phyloP scores from a whole-genome alignment of 805 yeast genomes.

The Debaryomyces hansenii region DNA sequence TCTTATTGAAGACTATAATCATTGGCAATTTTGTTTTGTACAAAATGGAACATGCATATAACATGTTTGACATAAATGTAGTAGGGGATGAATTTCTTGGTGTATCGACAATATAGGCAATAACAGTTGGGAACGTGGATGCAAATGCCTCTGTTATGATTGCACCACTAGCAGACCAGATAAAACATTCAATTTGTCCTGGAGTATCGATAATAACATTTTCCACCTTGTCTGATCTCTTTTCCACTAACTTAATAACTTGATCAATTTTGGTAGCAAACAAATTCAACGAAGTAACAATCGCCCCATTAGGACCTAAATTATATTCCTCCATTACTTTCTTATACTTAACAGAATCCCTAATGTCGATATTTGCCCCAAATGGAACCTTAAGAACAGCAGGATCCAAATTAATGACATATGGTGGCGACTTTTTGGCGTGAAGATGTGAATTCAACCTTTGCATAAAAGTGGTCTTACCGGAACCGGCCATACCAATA shows the following conservation, averaged over 20 bases:
- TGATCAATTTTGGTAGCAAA: constrained; percentile 96
- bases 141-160: constrained; percentile 97
- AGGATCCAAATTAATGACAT: constrained; percentile 93
- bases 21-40: constrained; percentile 96
- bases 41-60: constrained; percentile 94
- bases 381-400: constrained; percentile 94
- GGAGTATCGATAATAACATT: constrained; percentile 95
- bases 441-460: constrained; percentile 88
- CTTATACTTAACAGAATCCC: constrained; percentile 93
- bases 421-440: constrained; percentile 70
- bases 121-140: constrained; percentile 89
- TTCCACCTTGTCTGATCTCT: constrained; percentile 54
- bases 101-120: constrained; percentile 95
- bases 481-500: constrained; percentile 64
- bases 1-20: constrained; percentile 94
- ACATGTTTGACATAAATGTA: constrained; percentile 97
- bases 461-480: constrained; percentile 98
- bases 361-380: constrained; percentile 90
- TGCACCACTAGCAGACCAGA: constrained; percentile 97
- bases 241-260: constrained; percentile 81
- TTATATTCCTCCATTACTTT: constrained; percentile 96
- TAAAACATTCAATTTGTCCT: constrained; percentile 97
- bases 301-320: constrained; percentile 97
- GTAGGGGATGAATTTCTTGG: constrained; percentile 94
- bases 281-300: constrained; percentile 88